These are phyloP conservation scores for Coniochaeta pulveracea DNA, from an alignment of 2,329 filamentous ascomycete genomes.

Conservation along the genomic window DNA sequence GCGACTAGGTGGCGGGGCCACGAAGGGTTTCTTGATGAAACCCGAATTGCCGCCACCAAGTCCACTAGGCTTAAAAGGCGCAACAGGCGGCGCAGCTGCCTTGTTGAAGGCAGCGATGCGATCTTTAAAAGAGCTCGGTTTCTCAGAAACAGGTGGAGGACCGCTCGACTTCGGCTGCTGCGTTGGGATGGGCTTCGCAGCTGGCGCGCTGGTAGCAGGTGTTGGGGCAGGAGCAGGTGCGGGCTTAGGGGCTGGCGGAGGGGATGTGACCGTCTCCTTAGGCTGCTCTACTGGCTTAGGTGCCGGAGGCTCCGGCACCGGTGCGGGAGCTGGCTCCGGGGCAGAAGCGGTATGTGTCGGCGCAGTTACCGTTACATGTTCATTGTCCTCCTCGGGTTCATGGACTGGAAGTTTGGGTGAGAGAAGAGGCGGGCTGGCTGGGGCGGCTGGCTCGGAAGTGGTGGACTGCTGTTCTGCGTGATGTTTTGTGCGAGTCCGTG, in stretches of 20 bases:
- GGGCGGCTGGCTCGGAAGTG: slow-evolving; percentile 12
- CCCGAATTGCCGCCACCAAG: slow-evolving; percentile 44
- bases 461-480: slow-evolving; percentile 26
- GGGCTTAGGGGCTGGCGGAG: slow-evolving; percentile 10
- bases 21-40: slow-evolving; percentile 95
- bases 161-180: slow-evolving; percentile 33
- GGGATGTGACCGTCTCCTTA: slow-evolving; percentile 1
- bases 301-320: slow-evolving; percentile 13
- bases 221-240: slow-evolving; percentile 21
- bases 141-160: slow-evolving; percentile 54
- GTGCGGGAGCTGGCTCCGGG: slow-evolving; percentile 13
- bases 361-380: slow-evolving; percentile 14
- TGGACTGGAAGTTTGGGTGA: slow-evolving; percentile 17
- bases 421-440: slow-evolving; percentile 9
- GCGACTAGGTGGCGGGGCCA: slow-evolving; percentile 85
- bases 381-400: slow-evolving; percentile 17
- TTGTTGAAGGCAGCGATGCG: slow-evolving; percentile 97
- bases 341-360: slow-evolving; percentile 14
- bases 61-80: slow-evolving; percentile 77
- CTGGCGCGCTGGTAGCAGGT: slow-evolving; percentile 25
- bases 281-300: slow-evolving; percentile 6
- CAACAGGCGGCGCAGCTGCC: slow-evolving; percentile 67
- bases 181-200: slow-evolving; percentile 21
- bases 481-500: slow-evolving; percentile 61
- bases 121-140: slow-evolving; percentile 73